These are phyloP conservation scores for Globisporangium lucens DNA, from an alignment of 352 stramenopile species.

Conservation along the genomic window DNA sequence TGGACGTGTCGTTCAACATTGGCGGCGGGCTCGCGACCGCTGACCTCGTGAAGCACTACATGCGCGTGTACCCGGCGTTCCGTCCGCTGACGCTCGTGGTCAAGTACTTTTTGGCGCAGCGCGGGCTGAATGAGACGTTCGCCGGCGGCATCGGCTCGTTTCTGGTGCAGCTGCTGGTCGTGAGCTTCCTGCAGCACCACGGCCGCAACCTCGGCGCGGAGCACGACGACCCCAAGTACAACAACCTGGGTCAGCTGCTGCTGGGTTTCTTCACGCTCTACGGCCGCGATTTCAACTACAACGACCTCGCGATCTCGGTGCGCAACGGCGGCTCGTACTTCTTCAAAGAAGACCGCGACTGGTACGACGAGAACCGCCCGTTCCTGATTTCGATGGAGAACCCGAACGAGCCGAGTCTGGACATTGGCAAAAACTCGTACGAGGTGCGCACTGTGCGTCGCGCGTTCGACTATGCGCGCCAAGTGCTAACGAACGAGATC, in stretches of 20 bases:
- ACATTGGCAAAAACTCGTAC: conserved; percentile 93
- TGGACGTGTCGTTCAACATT: conserved; percentile 94
- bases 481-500: conserved; percentile 74
- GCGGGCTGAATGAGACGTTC: conserved; percentile 94
- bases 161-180: conserved; percentile 93
- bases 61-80: conserved; percentile 90
- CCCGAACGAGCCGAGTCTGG: conserved; percentile 88
- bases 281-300: conserved; percentile 92
- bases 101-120: conserved; percentile 95
- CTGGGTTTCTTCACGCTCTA: conserved; percentile 96
- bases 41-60: conserved; percentile 88
- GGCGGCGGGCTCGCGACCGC: conserved; percentile 77
- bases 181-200: conserved; percentile 93
- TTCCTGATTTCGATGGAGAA: conserved; percentile 94
- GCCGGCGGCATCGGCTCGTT: conserved; percentile 93
- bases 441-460: conserved; percentile 89
- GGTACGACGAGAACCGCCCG: conserved; percentile 67
- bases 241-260: conserved; percentile 91
- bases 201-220: conserved; percentile 47
- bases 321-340: conserved; percentile 92
- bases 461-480: conserved; percentile 87
- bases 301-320: conserved; percentile 90
- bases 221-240: conserved; percentile 64
- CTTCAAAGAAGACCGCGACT: conserved; percentile 80
- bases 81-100: conserved; percentile 92